Evolutionary conservation across 371 early-diverging fungal species (phyloP).

Genomic region (Parasitella parasitica): DNA sequence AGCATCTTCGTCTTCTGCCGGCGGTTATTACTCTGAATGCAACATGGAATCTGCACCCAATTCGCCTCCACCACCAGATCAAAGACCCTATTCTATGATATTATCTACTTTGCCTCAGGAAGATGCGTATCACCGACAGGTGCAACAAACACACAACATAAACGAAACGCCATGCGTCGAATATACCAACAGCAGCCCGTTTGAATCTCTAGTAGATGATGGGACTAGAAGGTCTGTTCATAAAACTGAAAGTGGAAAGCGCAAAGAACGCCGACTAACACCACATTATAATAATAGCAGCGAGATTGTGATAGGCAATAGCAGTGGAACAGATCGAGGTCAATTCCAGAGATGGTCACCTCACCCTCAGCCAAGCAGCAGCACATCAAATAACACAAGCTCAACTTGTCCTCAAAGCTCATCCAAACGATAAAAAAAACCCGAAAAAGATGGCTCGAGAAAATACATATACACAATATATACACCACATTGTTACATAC

Average conservation of each 20-base stretch:
- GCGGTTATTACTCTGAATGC: conserved; percentile 12
- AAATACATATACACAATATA: not conserved
- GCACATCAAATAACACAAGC: not conserved
- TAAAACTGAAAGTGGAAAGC: conserved; percentile 41
- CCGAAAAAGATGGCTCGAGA: not conserved
- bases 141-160: conserved; percentile 2
- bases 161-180: conserved; percentile 8
- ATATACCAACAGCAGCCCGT: not conserved
- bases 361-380: not conserved
- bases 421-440: not conserved
- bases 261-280: conserved; percentile 28
- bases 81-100: not conserved
- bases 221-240: conserved; percentile 23
- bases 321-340: not conserved
- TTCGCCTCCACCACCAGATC: conserved; percentile 12
- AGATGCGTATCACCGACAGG: not conserved
- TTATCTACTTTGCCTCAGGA: conserved; percentile 3
- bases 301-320: conserved; percentile 1
- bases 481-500: not conserved
- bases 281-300: not conserved
- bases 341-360: not conserved
- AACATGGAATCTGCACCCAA: conserved; percentile 13
- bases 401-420: not conserved
- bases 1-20: conserved; percentile 11
- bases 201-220: not conserved